These are phyloP conservation scores for Aspergillus brasiliensis DNA, from an alignment of 2,329 filamentous ascomycete genomes.

Conservation along the genomic window DNA sequence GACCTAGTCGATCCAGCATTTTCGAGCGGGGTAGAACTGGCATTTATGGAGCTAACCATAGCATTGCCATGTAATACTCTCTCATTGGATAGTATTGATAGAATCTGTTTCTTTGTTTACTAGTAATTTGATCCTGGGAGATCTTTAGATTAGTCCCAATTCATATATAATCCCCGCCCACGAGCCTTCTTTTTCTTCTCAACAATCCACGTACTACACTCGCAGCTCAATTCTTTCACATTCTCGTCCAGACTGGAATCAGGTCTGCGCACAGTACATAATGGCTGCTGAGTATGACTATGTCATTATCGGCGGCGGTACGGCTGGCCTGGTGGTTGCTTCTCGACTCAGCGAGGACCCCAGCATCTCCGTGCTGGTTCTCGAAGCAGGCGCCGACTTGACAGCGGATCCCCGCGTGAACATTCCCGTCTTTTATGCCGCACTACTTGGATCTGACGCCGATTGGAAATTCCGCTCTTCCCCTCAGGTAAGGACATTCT, in stretches of 20 bases:
- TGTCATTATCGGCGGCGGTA: conserved; percentile 11
- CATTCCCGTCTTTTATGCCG: conserved; percentile 10
- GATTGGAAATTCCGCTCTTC: conserved; percentile 10
- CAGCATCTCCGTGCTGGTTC: conserved; percentile 6
- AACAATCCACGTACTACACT: conserved; percentile 1
- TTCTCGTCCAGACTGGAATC: background rate
- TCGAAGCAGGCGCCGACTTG: conserved; percentile 11
- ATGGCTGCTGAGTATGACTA: conserved; percentile 11
- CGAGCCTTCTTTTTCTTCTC: background rate
- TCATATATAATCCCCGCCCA: background rate
- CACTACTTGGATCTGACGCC: conserved; percentile 7
- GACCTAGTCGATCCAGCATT: background rate
- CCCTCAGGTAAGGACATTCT: conserved; percentile 2
- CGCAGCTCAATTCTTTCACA: background rate
- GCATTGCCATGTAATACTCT: conserved; percentile 3
- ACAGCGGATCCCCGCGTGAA: conserved; percentile 12
- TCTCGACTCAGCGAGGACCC: conserved; percentile 14
- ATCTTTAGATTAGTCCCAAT: background rate
- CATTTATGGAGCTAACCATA: conserved; percentile 1
- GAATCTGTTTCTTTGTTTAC: conserved; percentile 6
- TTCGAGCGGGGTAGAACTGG: conserved; percentile 4
- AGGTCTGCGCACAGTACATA: conserved; percentile 2
- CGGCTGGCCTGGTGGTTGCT: conserved; percentile 10
- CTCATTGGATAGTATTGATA: background rate
- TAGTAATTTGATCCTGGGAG: background rate